phyloP scores from a whole-genome alignment of 1,284 basidiomycete genomes.

The Paramarasmius palmivorus region DNA sequence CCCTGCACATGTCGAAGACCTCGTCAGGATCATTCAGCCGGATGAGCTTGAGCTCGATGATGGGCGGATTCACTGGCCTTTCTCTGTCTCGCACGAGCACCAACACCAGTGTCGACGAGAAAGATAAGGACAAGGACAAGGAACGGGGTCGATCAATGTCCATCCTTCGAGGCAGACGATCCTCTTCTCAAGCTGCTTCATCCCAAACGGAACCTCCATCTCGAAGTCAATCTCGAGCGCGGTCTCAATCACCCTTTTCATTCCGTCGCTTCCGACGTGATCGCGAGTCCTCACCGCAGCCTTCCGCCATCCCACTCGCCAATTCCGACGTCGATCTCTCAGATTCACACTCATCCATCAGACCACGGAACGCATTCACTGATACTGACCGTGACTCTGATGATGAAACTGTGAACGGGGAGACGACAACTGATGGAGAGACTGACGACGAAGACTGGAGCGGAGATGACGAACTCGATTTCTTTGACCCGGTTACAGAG shows the following conservation, averaged over 20 bases:
- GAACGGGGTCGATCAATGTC: conserved; percentile 55
- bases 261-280: conserved; percentile 55
- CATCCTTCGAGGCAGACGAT: conserved; percentile 44
- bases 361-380: conserved; percentile 53
- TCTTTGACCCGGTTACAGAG: conserved; percentile 74
- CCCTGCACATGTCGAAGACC: not conserved
- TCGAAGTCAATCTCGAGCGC: conserved; percentile 51
- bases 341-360: conserved; percentile 38
- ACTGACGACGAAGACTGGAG: conserved; percentile 51
- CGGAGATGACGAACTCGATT: conserved; percentile 46
- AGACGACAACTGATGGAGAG: conserved; percentile 44
- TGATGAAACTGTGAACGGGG: conserved; percentile 48
- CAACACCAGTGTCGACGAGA: conserved; percentile 2
- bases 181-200: conserved; percentile 47
- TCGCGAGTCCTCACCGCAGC: conserved; percentile 70
- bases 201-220: conserved; percentile 27
- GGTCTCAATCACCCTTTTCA: conserved; percentile 72
- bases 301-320: conserved; percentile 68
- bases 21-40: not conserved
- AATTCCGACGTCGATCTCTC: conserved; percentile 69
- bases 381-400: conserved; percentile 51
- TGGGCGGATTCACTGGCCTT: not conserved
- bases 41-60: not conserved
- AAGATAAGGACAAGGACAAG: conserved; percentile 31
- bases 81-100: conserved; percentile 1